Percentiles rank a stretch among this genome's conserved stretches.
Evolutionary conservation across 2,329 filamentous ascomycete species (phyloP).

Genomic region (Colletotrichum tanaceti): DNA sequence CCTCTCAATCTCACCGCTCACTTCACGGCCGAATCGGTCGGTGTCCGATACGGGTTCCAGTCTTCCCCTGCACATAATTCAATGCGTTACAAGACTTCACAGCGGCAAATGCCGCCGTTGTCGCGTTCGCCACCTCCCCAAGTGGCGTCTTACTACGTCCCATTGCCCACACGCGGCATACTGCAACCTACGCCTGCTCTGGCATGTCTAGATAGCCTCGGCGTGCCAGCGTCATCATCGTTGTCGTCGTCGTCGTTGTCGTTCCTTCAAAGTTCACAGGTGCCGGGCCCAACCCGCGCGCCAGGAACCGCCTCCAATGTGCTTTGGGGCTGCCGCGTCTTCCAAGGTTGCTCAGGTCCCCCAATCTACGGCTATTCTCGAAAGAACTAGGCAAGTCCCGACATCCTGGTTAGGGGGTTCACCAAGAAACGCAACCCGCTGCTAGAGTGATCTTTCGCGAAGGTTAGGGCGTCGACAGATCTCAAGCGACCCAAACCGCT

Average conservation of each 20-base stretch:
- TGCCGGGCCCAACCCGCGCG: slow-evolving; percentile 7
- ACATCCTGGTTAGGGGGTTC: slow-evolving; percentile 42
- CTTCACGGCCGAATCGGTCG: slow-evolving; percentile 33
- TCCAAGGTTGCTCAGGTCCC: slow-evolving; percentile 23
- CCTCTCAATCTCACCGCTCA: slow-evolving; percentile 25
- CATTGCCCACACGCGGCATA: neutral
- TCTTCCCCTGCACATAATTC: slow-evolving; percentile 14
- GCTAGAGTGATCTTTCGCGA: slow-evolving; percentile 42
- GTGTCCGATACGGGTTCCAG: slow-evolving; percentile 17
- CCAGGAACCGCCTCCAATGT: slow-evolving; percentile 34
- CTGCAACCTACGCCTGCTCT: neutral
- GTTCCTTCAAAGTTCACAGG: neutral
- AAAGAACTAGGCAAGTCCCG: slow-evolving; percentile 40
- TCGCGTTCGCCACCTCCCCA: slow-evolving; percentile 2
- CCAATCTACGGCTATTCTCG: slow-evolving; percentile 38
- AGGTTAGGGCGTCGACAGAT: slow-evolving; percentile 42
- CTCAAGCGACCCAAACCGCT: slow-evolving; percentile 42
- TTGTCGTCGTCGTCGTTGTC: slow-evolving; percentile 9
- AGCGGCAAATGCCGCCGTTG: neutral
- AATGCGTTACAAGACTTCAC: slow-evolving; percentile 13
- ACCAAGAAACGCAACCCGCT: slow-evolving; percentile 41
- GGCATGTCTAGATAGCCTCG: slow-evolving; percentile 11
- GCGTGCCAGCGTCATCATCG: slow-evolving; percentile 22
- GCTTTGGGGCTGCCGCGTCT: slow-evolving; percentile 23
- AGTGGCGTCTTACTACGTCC: neutral